Conservation (phyloP, 805 yeast genomes). For the Metschnikowia bowlesiae region DNA sequence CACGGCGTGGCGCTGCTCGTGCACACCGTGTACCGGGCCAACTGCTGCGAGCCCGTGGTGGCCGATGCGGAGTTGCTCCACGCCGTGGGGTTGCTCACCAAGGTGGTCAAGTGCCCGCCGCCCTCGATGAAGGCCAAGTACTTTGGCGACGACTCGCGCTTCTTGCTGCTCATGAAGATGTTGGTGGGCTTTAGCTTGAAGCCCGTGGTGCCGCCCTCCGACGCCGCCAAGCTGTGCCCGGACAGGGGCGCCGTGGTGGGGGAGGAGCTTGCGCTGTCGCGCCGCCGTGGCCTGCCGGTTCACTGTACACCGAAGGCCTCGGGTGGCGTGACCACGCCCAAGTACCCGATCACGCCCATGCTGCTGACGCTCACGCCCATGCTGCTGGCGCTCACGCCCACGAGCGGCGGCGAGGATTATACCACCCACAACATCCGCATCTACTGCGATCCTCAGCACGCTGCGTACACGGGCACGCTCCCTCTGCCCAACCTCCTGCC, state of each 20-base stretch:
- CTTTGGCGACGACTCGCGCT: conserved; percentile 34
- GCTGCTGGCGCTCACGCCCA: conserved; percentile 20
- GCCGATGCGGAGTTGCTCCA: conserved; percentile 9
- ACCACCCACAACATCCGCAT: conserved; percentile 7
- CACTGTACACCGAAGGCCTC: conserved; percentile 9
- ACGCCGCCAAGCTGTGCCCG: too few relatives aligned
- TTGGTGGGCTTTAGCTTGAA: conserved; percentile 30
- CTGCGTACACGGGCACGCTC: conserved; percentile 6
- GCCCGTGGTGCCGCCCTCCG: conserved; percentile 15
- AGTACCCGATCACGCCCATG: conserved; percentile 21
- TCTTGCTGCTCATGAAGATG: conserved; percentile 33
- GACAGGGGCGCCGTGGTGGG: too few relatives aligned
- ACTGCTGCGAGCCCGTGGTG: conserved; percentile 6
- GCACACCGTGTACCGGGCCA: conserved; percentile 17
- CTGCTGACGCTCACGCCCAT: conserved; percentile 19
- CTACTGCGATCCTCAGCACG: conserved; percentile 21
- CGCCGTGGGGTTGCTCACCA: conserved; percentile 23
- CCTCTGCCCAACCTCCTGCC: conserved; percentile 20
- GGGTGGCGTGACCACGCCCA: conserved; percentile 31
- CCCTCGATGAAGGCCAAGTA: conserved; percentile 44
- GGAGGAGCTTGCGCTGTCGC: background rate
- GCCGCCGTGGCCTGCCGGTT: background rate
- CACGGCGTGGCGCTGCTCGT: conserved; percentile 7
- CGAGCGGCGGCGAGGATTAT: conserved; percentile 3
- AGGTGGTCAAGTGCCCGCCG: conserved; percentile 43